Base-by-base conservation (phyloP, 192 early-diverging fungal genomes). In the Piromyces sp. region DNA sequence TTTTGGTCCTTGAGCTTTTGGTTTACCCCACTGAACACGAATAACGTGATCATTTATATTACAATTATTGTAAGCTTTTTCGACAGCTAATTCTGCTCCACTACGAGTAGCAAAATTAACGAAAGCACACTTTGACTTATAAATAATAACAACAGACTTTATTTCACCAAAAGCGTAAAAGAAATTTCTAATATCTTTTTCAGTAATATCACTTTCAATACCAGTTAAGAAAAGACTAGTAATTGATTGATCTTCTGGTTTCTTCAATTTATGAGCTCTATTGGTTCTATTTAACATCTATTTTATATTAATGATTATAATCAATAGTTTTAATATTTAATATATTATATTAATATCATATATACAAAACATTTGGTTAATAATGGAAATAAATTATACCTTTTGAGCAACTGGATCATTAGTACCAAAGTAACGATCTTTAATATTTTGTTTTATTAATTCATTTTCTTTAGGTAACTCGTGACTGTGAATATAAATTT, bases 351-450 rank as follows among this genome's bases (percentile, higher is more conserved):
- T n/a, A n/a, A n/a, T n/a, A n/a, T n/a, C n/a, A n/a, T n/a, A n/a
- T n/a, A n/a, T n/a, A n/a, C n/a, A n/a, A n/a, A n/a, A n/a, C n/a
- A n/a, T n/a, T n/a, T 38, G 1, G 1, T 14, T 38, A 38, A 38
- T 38, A 38, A 38, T 13, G 14, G 13, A 1, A 38, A 38, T 38
- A 38, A 38, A 38, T 26, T 68, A 22, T 85, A 97, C 95, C 83
- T 94, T 94, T 79, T 90, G 88, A 26, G 97, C 97, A 22, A 98
- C 95, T 13, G 96, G 96, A 84, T 98, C 97, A 84, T 98, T 97
- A 79, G 88, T 91, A 28, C 97, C 97, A 83, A 95, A 93, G 87
- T 97, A 98, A 80, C 97, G 89, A 88, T 98, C 97, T 80, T 93
- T 92, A 80, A 98, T 95, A 86, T 97, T 98, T 82, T 97, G 96